Evolutionary conservation across 1,284 basidiomycete genomes (phyloP), one percentile per base, ranked within the genome.

Genomic region (Singerocomus inundabilis): DNA sequence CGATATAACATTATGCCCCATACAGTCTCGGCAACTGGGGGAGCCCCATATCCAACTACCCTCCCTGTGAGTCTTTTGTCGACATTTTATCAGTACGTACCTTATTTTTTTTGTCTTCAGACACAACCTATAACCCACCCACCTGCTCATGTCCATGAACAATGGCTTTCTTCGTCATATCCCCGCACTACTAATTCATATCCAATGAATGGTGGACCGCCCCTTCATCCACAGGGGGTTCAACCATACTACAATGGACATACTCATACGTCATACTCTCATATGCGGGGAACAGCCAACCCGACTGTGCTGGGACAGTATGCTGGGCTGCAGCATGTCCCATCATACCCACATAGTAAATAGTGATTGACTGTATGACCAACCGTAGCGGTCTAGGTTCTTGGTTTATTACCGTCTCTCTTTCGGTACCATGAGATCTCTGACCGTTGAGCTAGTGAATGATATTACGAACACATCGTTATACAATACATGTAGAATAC

Each of bases 191-290:
- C 52, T 13, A 55, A 52, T 37, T 46, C 63, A 16, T 57, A 60
- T 35, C 50, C 48, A 29, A 41, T 49, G 30, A 67, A 61, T 49
- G 59, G 61, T 7, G 48, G 48, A 31, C 36, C 55, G 16, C 24
- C 58, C 13, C 53, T 48, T 37, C 51, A 55, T 35, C 24, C 58
- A 9, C 65, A 68, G 10, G 62, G 55, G 6, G 46, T 44, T 31
- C 63, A 64, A 44, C 56, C 66, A 34, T 67, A 69, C 33, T 66
- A 67, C 35, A 56, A 61, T 18, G 59, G 60, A 18, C 62, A 69
- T 33, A 40, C 48, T 33, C 65, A 58, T 7, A 15, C 51, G 8
- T 51, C 63, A 29, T 66, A 66, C 47, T 60, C 65, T n/a, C 66
- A 68, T 9, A 51, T 69, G 44, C 66, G 64, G 39, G 59, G 52